These are phyloP conservation scores for Calonectria fujianensis DNA, from an alignment of 2,329 filamentous ascomycete genomes.

Conservation along the genomic window DNA sequence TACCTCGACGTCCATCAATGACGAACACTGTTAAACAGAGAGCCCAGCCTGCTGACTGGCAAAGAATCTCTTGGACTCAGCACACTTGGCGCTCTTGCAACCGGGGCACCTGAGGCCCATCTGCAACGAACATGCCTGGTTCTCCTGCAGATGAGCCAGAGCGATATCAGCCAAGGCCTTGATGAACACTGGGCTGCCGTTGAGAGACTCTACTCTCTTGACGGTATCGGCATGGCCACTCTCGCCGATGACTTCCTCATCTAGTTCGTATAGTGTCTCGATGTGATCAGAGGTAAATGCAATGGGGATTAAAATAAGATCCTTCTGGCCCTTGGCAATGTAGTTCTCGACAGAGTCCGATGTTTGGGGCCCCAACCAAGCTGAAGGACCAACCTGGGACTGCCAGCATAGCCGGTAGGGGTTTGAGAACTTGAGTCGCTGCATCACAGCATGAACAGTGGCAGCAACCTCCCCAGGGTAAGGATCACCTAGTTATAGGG, in stretches of 20 bases:
- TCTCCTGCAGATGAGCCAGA: slow-evolving; percentile 83
- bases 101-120: slow-evolving; percentile 95
- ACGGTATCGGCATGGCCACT: slow-evolving; percentile 85
- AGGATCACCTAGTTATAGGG: slow-evolving; percentile 80
- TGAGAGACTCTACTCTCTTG: slow-evolving; percentile 93
- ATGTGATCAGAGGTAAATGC: slow-evolving; percentile 99
- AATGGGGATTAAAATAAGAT: slow-evolving; percentile 93
- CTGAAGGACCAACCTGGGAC: slow-evolving; percentile 95
- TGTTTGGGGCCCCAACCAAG: slow-evolving; percentile 97
- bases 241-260: slow-evolving; percentile 95
- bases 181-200: slow-evolving; percentile 94
- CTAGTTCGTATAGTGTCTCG: slow-evolving; percentile 95
- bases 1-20: slow-evolving; percentile 10
- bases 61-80: slow-evolving; percentile 84
- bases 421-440: slow-evolving; percentile 89
- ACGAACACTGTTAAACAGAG: slow-evolving; percentile 28
- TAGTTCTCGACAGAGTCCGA: slow-evolving; percentile 91
- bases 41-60: slow-evolving; percentile 63
- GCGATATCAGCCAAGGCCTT: slow-evolving; percentile 91
- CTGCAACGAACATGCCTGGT: slow-evolving; percentile 82
- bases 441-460: slow-evolving; percentile 97
- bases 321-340: slow-evolving; percentile 91
- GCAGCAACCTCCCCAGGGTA: slow-evolving; percentile 97
- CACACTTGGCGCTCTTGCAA: slow-evolving; percentile 91
- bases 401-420: slow-evolving; percentile 98